These are phyloP conservation scores for Nasturtium officinale DNA, from an alignment of 345 rosid species.

Conservation along the genomic window DNA sequence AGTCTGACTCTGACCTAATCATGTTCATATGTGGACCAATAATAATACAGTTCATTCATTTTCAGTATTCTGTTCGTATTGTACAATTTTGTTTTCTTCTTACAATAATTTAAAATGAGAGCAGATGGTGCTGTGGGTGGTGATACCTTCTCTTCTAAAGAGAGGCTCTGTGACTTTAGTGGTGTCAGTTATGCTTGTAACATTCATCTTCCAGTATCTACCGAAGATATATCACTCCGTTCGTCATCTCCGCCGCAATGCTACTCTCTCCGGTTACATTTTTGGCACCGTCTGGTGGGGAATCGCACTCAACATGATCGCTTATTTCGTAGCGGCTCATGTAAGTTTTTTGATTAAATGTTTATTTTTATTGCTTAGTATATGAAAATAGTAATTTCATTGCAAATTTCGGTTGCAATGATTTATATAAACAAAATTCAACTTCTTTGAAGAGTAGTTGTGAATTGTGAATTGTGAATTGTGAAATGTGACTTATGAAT, in stretches of 20 bases:
- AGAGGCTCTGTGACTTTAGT: conserved; percentile 63
- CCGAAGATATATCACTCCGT: conserved; percentile 93
- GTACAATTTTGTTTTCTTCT: conserved; percentile 39
- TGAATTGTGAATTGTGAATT: not conserved
- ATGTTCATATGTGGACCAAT: conserved; percentile 41
- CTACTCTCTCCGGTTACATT: conserved; percentile 83
- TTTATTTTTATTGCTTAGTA: not conserved
- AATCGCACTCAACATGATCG: conserved; percentile 85
- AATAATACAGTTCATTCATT: conserved; percentile 30
- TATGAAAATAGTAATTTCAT: not conserved
- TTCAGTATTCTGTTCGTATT: conserved; percentile 16
- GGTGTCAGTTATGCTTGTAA: conserved; percentile 65
- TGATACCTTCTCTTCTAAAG: conserved; percentile 62
- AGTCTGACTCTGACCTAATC: conserved; percentile 27
- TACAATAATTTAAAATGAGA: conserved; percentile 29
- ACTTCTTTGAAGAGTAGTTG: conserved; percentile 8
- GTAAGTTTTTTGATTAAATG: conserved; percentile 50
- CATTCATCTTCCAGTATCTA: conserved; percentile 86
- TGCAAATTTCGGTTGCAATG: not conserved
- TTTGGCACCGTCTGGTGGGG: conserved; percentile 99
- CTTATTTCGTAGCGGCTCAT: conserved; percentile 92
- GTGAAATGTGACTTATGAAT: too few relatives aligned
- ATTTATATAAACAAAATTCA: not conserved
- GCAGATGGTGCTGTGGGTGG: conserved; percentile 85
- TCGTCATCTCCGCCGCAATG: conserved; percentile 86